Conservation (phyloP, 2,329 filamentous ascomycete genomes). For the Talaromyces amestolkiae region DNA sequence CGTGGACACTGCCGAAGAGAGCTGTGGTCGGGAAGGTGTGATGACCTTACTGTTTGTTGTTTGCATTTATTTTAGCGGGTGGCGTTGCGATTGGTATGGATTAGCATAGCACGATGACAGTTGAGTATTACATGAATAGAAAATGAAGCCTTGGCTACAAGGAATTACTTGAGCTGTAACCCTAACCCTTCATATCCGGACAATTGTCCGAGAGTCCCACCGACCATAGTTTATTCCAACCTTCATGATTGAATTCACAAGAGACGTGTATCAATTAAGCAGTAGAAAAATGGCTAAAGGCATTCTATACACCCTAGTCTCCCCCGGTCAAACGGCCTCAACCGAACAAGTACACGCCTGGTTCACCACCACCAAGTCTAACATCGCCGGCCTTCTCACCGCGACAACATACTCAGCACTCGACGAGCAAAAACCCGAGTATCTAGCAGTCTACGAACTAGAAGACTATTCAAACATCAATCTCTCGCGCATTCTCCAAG, state of each 20-base stretch:
- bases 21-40: constrained; percentile 6
- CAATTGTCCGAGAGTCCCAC: not conserved
- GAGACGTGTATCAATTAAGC: not conserved
- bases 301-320: not conserved
- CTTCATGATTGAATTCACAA: not conserved
- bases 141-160: constrained; percentile 3
- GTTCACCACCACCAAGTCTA: not conserved
- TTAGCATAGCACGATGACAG: constrained; percentile 1
- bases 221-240: not conserved
- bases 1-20: constrained; percentile 67
- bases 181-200: not conserved
- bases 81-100: constrained; percentile 1
- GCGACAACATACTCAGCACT: not conserved
- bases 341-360: not conserved
- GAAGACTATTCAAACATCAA: not conserved
- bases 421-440: not conserved
- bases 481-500: not conserved
- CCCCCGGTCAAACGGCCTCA: not conserved
- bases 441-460: not conserved
- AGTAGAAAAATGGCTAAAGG: not conserved
- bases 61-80: constrained; percentile 6
- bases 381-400: not conserved
- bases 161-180: not conserved
- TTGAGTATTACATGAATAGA: not conserved
- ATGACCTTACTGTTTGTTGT: not conserved